Evolutionary conservation across 1,139 yeast genomes (phyloP).

Genomic region (Candida glucosophila): DNA sequence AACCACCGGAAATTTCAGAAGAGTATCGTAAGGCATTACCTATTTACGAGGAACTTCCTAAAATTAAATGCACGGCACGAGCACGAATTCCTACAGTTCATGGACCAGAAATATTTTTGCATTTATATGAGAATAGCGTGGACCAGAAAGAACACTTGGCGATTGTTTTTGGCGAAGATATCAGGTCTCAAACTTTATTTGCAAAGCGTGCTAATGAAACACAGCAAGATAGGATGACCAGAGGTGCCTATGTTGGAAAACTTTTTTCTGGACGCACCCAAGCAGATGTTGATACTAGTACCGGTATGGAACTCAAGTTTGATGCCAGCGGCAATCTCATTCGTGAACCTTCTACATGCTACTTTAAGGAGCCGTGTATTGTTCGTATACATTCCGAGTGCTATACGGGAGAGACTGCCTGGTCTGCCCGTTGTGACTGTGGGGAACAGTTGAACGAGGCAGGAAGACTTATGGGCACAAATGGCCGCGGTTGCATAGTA

Average conservation of each 20-base stretch:
- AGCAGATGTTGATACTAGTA: slow-evolving; percentile 54
- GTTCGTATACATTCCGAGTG: slow-evolving; percentile 92
- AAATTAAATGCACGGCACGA: slow-evolving; percentile 81
- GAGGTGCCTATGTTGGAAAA: slow-evolving; percentile 93
- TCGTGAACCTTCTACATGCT: slow-evolving; percentile 26
- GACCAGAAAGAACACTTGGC: slow-evolving; percentile 95
- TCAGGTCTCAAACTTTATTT: slow-evolving; percentile 70
- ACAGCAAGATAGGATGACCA: slow-evolving; percentile 88
- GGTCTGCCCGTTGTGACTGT: slow-evolving; percentile 98
- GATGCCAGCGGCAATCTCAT: slow-evolving; percentile 44
- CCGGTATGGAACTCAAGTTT: slow-evolving; percentile 36
- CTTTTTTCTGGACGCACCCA: slow-evolving; percentile 73
- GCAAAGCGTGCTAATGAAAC: slow-evolving; percentile 58
- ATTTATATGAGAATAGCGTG: slow-evolving; percentile 74
- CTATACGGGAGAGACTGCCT: slow-evolving; percentile 97
- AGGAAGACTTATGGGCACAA: slow-evolving; percentile 80
- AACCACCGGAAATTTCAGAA: slow-evolving; percentile 14
- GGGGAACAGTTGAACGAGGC: slow-evolving; percentile 99
- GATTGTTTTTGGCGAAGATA: slow-evolving; percentile 90
- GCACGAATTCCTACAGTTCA: slow-evolving; percentile 92
- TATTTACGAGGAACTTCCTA: slow-evolving; percentile 38
- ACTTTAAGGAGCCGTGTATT: slow-evolving; percentile 39
- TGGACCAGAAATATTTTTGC: slow-evolving; percentile 89
- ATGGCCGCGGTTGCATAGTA: slow-evolving; percentile 89
- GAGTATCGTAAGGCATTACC: slow-evolving; percentile 16